These are phyloP conservation scores for Sphagnurus paluster DNA, from an alignment of 1,284 basidiomycete species.

Conservation along the genomic window DNA sequence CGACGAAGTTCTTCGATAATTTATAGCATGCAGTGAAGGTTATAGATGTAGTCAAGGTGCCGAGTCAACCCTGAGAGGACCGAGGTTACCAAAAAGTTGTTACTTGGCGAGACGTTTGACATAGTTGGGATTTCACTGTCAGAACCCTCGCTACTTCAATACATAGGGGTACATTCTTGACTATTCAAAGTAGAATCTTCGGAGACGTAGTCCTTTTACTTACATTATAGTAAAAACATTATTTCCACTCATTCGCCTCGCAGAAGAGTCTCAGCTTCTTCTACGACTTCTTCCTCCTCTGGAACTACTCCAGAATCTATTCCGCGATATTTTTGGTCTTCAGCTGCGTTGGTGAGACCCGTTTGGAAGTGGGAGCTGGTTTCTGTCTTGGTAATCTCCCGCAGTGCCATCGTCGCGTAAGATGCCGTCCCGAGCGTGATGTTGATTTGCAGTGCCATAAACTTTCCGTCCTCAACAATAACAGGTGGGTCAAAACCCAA, in stretches of 20 bases:
- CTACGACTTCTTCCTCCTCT: constrained; percentile 26
- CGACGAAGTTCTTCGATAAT: constrained; percentile 1
- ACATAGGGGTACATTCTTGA: too few relatives aligned
- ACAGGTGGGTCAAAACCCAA: constrained; percentile 77
- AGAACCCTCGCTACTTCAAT: too few relatives aligned
- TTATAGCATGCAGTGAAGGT: constrained; percentile 10
- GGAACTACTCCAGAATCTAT: constrained; percentile 33
- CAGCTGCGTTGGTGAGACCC: constrained; percentile 74
- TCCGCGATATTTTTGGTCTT: constrained; percentile 80
- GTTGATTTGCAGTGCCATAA: constrained; percentile 82
- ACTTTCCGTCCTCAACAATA: constrained; percentile 70
- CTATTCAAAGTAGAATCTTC: too few relatives aligned
- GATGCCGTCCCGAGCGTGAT: constrained; percentile 83
- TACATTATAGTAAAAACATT: background rate
- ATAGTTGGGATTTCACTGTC: too few relatives aligned
- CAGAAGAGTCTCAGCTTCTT: constrained; percentile 8
- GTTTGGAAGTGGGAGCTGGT: constrained; percentile 89
- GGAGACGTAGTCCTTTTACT: too few relatives aligned
- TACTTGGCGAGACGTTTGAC: too few relatives aligned
- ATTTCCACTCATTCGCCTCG: constrained; percentile 5
- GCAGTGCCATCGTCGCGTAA: constrained; percentile 94
- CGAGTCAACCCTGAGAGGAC: background rate
- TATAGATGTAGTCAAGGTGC: background rate
- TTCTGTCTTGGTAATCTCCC: constrained; percentile 91
- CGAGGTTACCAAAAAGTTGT: too few relatives aligned